phyloP scores from a whole-genome alignment of 208 protist genomes.

The Acanthamoeba castellanii region DNA sequence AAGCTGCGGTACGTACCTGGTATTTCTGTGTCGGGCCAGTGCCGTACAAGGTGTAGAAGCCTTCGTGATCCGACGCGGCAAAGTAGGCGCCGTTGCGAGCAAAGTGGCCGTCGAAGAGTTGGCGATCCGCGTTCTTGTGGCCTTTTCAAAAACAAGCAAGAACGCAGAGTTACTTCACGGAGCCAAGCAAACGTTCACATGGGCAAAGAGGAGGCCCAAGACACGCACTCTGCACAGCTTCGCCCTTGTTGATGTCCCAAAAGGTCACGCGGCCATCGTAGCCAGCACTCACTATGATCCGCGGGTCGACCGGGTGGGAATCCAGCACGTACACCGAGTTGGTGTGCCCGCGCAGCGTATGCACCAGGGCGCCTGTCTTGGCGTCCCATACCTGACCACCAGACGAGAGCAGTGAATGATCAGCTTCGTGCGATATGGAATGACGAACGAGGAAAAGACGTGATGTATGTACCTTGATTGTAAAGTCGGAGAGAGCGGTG shows the following conservation, averaged over 20 bases:
- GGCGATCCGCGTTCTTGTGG: slow-evolving; percentile 36
- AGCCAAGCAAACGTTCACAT: background rate
- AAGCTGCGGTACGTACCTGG: background rate
- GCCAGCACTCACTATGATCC: slow-evolving; percentile 63
- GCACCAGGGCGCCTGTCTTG: slow-evolving; percentile 23
- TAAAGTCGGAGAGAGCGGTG: slow-evolving; percentile 71
- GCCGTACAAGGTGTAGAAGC: slow-evolving; percentile 60
- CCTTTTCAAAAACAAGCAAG: background rate
- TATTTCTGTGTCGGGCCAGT: slow-evolving; percentile 27
- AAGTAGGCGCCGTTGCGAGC: slow-evolving; percentile 55
- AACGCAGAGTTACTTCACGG: background rate
- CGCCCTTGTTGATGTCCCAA: slow-evolving; percentile 66
- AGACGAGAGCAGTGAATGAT: background rate
- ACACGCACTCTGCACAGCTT: slow-evolving; percentile 33
- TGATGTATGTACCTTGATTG: background rate
- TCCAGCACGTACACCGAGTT: slow-evolving; percentile 72
- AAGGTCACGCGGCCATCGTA: slow-evolving; percentile 61
- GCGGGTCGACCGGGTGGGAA: slow-evolving; percentile 48
- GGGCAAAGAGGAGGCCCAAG: background rate
- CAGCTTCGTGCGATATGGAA: background rate
- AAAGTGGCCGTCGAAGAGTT: slow-evolving; percentile 74
- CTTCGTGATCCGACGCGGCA: slow-evolving; percentile 68
- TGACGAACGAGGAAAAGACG: no score
- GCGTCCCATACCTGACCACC: slow-evolving; percentile 36
- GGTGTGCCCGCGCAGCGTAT: slow-evolving; percentile 28